Evolutionary conservation across 768 basidiomycete genomes (phyloP), one percentile per base, ranked within the genome.

Genomic region (Kondoa malvinella): DNA sequence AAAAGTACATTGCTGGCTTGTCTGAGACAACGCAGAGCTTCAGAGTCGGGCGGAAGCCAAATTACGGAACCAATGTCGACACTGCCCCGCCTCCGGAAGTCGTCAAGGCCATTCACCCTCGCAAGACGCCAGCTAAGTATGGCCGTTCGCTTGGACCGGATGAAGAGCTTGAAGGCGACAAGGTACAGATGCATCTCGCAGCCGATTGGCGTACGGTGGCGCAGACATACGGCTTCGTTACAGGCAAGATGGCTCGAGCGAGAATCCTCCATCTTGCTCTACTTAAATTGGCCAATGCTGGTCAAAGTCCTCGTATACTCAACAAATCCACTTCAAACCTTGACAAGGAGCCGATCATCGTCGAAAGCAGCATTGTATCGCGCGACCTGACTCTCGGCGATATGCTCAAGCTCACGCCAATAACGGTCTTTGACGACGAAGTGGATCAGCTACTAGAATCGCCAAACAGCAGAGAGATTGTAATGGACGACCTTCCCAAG

Each of bases 191-290:
- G 26, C 80, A 83, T 33, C 79, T 90, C 67, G 77, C 87, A n/a
- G 81, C 81, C 1, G 87, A 92, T 74, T 81, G 82, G 59, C 83
- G 83, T 30, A 85, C 87, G 1, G 73, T 86, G n/a, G 81, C 83
- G 1, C 88, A 90, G 71, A 71, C 83, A 31, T 87, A 87, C 74
- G 90, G 89, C 16, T 89, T 82, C 76, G 81, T 86, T 57, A 79
- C 83, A 16, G 88, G 86, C 16, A 85, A 84, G 72, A 81, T 81
- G 32, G 78, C 84, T 1, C 82, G 90, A 57, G 82, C 83, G 21
- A 82, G 84, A 30, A 80, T 83, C 68, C 77, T 89, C 1, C 87
- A 90, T 73, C 76, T 86, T 29, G 79, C 80, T 59, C 79, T 80
- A 29, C 78, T 86, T 33, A 74, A 77, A 27, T 50, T 50, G 8